Evolutionary conservation across 768 basidiomycete genomes (phyloP).

Genomic region (Leccinum pellstonianum): DNA sequence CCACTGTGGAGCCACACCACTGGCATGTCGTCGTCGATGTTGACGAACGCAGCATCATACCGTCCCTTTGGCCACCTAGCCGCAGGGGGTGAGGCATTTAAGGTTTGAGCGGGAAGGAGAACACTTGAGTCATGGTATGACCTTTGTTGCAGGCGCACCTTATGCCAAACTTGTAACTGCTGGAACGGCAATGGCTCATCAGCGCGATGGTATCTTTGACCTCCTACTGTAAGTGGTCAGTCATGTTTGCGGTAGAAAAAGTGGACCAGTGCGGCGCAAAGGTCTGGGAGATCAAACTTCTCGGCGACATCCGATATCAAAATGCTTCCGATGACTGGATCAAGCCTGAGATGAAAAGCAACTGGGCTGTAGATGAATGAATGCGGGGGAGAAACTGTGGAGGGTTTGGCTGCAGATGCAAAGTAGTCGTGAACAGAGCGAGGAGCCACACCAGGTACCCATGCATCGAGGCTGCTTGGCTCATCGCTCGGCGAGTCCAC

Average conservation of each 20-base stretch:
- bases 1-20: slow-evolving; percentile 16
- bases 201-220: slow-evolving; percentile 5
- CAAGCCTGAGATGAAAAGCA: no score
- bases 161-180: slow-evolving; percentile 29
- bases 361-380: no score
- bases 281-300: slow-evolving; percentile 12
- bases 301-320: no score
- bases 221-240: neutral
- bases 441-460: no score
- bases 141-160: slow-evolving; percentile 11
- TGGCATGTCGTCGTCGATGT: slow-evolving; percentile 14
- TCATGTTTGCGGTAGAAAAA: slow-evolving; percentile 7
- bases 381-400: no score
- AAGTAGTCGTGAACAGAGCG: no score
- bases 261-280: slow-evolving; percentile 25
- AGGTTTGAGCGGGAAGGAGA: slow-evolving; percentile 2
- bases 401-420: no score
- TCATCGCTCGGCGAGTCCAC: no score
- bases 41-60: slow-evolving; percentile 11
- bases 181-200: slow-evolving; percentile 23
- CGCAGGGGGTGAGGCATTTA: slow-evolving; percentile 23
- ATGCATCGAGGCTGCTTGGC: no score
- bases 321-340: no score
- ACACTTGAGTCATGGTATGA: slow-evolving; percentile 9
- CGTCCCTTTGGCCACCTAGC: slow-evolving; percentile 20